Base-by-base conservation (phyloP, 202 grass and related monocot genomes). In the Saccharum hybrid region DNA sequence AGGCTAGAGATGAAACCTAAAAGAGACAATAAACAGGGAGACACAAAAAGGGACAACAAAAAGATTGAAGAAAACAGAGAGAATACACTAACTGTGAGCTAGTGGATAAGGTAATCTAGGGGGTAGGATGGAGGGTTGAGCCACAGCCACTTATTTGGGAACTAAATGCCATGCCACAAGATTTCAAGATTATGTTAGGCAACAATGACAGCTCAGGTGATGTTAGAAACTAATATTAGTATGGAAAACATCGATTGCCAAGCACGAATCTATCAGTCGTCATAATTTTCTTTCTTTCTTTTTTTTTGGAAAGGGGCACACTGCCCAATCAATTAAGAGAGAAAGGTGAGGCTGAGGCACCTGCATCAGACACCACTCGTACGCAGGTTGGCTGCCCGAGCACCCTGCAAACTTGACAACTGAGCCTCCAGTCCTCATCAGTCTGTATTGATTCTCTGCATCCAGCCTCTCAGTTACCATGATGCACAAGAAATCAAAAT, bases 101-200 rank as follows among this genome's bases (percentile, higher is more conserved):
- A 90, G 18, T 64, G 84, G 88, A 90, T 90, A 90, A 83, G 88
- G 84, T 57, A 83, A 45, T 69, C 70, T 76, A 83, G 40, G 80
- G n/a, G 88, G 75, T 75, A 77, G 70, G 75, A 76, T 83, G 63
- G 69, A 80, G 14, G 52, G 10, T 66, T 84, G 81, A 87, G 54
- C 71, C 88, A 81, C 57, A 80, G 7, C 84, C 88, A 90, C 84
- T 87, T 84, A 76, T 90, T 85, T 84, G 80, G 16, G 49, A 26
- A 45, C 76, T 87, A 81, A 84, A 87, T 80, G 70, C 54, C 80
- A 87, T 59, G 12, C 71, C 72, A 84, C 68, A 80, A 71, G 69
- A 90, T 87, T 90, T 75, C 9, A 65, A 39, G 70, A 90, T 90
- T 90, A 83, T 87, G 69, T 63, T 87, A 84, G 54, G 43, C 38